Base-by-base conservation (phyloP, 2,329 filamentous ascomycete genomes). In the Alternaria arbusti region DNA sequence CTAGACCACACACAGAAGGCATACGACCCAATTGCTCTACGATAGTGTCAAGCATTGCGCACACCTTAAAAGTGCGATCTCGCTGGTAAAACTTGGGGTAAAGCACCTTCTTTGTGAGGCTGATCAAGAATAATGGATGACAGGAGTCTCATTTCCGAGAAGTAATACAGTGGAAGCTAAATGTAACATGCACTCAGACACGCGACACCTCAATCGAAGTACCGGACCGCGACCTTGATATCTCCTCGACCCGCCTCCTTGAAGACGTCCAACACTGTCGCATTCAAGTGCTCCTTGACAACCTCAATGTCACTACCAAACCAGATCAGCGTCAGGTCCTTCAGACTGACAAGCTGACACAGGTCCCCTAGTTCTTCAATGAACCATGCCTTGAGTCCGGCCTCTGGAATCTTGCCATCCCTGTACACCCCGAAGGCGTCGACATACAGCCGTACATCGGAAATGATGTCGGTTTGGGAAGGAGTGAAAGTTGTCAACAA, bases 371-470 rank as follows among this genome's bases (percentile, higher is more conserved):
- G 22, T 30, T 58, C 54, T 3, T 23, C 28, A 4, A 52, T 30
- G 20, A 61, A 52, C 59, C 59, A 61, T 12, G 15, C n/a, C 12
- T 47, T 36, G 13, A 61, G 36, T n/a, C 59, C 59, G 5, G 23
- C 26, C 17, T 51, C 32, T 5, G 59, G 59, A 20, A 58, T 28
- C n/a, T 36, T 36, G 8, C 54, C 46, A 22, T 61, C 54, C 15
- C 54, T 49, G 26, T 61, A 58, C 12, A 61, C 44, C 3, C 36
- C 46, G 20, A 61, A 61, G 5, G 46, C 59, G 44, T 61, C 59
- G 2, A 36, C 54, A 36, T 52, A 36, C 4, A 61, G 28, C 22
- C 36, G 26, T 7, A 61, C 59, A 13, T n/a, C 51, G 11, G 59
- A 40, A 12, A 61, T 46, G 2, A 25, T 28, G 13, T 52, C 25